phyloP scores from a whole-genome alignment of 306 rosid species.

The Glycine soja region DNA sequence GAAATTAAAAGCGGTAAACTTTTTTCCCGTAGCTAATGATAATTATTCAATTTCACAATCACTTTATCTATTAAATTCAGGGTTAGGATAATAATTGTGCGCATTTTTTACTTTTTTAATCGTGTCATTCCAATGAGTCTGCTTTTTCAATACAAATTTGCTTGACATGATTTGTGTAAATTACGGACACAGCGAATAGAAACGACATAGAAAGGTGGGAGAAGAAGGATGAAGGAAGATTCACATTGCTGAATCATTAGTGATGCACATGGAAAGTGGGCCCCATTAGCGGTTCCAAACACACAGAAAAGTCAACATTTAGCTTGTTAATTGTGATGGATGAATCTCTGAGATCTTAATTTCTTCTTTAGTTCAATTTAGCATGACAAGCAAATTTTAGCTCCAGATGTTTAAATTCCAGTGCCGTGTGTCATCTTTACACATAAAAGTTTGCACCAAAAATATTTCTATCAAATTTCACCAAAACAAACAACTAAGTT shows the following conservation, averaged over 20 bases:
- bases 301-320: too few relatives aligned
- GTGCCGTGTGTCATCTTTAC: neutral
- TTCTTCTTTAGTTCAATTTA: neutral
- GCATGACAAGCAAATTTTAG: neutral
- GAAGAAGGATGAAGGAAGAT: constrained; percentile 47
- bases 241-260: constrained; percentile 17
- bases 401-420: neutral
- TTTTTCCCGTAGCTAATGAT: constrained; percentile 23
- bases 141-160: constrained; percentile 23
- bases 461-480: constrained; percentile 4
- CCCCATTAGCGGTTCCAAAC: constrained; percentile 8
- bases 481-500: neutral
- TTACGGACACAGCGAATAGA: constrained; percentile 6
- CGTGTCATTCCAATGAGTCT: neutral
- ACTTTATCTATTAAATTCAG: neutral
- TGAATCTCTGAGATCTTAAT: constrained; percentile 3
- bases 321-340: constrained; percentile 15
- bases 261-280: constrained; percentile 27
- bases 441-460: neutral
- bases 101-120: neutral
- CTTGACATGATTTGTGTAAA: constrained; percentile 29
- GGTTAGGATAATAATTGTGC: constrained; percentile 13
- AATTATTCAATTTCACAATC: neutral
- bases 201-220: neutral
- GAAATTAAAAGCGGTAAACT: neutral